A percentile compares a stretch with the other conserved stretches of the same genome.
Evolutionary conservation across 805 yeast species (phyloP).

Genomic region (Nakazawaea populi): DNA sequence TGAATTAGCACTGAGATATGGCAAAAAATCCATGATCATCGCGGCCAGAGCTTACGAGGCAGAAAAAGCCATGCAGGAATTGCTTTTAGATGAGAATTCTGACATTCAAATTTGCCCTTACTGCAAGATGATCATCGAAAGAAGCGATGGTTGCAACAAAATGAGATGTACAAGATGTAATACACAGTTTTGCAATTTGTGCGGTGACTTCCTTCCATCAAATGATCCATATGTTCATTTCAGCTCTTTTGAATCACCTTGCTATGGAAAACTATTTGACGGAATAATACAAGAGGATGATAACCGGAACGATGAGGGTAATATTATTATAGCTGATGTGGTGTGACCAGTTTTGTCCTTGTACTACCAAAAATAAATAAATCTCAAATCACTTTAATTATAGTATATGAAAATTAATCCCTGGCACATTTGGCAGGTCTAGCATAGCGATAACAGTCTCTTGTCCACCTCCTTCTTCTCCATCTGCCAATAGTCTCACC

Average conservation of each 20-base stretch:
- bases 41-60: constrained; percentile 41
- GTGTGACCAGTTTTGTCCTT: no score
- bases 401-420: neutral
- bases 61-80: constrained; percentile 38
- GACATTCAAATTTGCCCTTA: constrained; percentile 46
- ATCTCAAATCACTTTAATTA: neutral
- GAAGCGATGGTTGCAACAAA: constrained; percentile 60
- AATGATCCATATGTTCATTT: constrained; percentile 49
- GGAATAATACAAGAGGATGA: constrained; percentile 35
- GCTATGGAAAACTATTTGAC: constrained; percentile 46
- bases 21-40: constrained; percentile 32
- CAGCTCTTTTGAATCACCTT: constrained; percentile 31
- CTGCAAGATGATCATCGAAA: constrained; percentile 43
- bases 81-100: constrained; percentile 34
- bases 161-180: constrained; percentile 50
- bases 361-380: neutral
- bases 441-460: constrained; percentile 46
- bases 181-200: constrained; percentile 46
- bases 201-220: constrained; percentile 35
- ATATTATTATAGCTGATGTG: no score
- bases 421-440: constrained; percentile 29
- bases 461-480: constrained; percentile 50
- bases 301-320: neutral
- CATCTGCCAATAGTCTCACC: constrained; percentile 21
- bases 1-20: constrained; percentile 31